Percentiles rank a stretch among this genome's conserved stretches.
These are phyloP conservation scores for Solanum chiquidenum DNA, from an alignment of 257 asterid species.

Conservation along the genomic window DNA sequence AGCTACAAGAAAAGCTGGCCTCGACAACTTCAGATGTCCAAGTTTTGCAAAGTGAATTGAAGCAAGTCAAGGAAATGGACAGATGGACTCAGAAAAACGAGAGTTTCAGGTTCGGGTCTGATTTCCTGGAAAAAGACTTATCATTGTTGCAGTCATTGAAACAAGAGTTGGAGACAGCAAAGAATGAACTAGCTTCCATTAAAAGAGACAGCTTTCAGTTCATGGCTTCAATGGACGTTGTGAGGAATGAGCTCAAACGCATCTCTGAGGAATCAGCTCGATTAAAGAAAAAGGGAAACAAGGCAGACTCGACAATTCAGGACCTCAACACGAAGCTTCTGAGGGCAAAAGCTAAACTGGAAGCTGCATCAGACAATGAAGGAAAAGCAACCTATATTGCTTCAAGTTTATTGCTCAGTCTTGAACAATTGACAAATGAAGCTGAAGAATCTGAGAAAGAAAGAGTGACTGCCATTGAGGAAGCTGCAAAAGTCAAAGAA, in stretches of 20 bases:
- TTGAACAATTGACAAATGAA: constrained; percentile 47
- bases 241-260: constrained; percentile 50
- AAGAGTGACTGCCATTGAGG: constrained; percentile 24
- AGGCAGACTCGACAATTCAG: constrained; percentile 41
- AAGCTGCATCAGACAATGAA: constrained; percentile 48
- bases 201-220: constrained; percentile 52
- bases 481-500: constrained; percentile 27
- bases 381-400: constrained; percentile 38
- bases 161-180: constrained; percentile 43
- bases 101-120: background rate
- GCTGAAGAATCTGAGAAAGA: constrained; percentile 44
- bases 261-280: constrained; percentile 38
- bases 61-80: constrained; percentile 38
- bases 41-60: constrained; percentile 38
- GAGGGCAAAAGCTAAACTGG: constrained; percentile 56
- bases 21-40: constrained; percentile 40
- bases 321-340: constrained; percentile 57
- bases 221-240: constrained; percentile 71
- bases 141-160: constrained; percentile 19
- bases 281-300: constrained; percentile 41
- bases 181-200: constrained; percentile 33
- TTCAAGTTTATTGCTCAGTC: constrained; percentile 36
- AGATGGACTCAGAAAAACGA: constrained; percentile 6
- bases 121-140: constrained; percentile 8
- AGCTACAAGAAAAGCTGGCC: constrained; percentile 35